phyloP scores from a whole-genome alignment of 129 eudicot genomes.

The Arctium lappa region DNA sequence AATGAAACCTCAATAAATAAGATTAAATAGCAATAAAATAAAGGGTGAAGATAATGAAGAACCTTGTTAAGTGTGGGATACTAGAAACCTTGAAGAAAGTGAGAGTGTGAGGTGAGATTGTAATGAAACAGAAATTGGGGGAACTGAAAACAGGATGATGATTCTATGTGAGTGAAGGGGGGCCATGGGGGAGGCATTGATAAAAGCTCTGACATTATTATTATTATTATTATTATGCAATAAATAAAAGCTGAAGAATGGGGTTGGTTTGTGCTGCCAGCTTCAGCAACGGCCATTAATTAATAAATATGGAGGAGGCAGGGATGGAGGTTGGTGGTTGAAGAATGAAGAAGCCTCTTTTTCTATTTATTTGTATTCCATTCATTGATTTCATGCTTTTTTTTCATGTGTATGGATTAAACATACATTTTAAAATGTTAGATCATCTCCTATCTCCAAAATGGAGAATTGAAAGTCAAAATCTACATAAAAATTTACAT shows the following conservation, averaged over 20 bases:
- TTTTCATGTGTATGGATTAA: neutral
- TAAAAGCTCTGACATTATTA: neutral
- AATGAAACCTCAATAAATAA: neutral
- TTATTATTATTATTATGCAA: neutral
- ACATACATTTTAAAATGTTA: neutral
- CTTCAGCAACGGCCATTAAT: constrained; percentile 36
- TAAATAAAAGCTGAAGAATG: neutral
- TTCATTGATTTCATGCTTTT: neutral
- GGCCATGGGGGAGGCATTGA: neutral
- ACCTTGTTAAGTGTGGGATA: constrained; percentile 36
- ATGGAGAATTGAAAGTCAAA: no score
- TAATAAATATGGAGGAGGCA: constrained; percentile 30
- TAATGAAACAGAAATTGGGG: constrained; percentile 16
- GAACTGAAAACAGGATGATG: neutral
- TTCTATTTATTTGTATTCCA: neutral
- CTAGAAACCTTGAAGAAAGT: constrained; percentile 21
- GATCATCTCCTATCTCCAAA: no score
- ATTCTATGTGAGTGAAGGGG: constrained; percentile 1
- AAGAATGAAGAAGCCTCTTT: constrained; percentile 17
- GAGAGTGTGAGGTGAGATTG: neutral
- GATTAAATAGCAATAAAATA: constrained; percentile 10
- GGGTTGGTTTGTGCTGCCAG: constrained; percentile 24
- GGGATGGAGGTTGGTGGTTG: constrained; percentile 17
- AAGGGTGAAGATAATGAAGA: neutral
- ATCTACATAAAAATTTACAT: no score